A percentile compares a stretch with the other conserved stretches of the same genome.
These are phyloP conservation scores for Macaranga tanarius DNA, from an alignment of 441 rosid species.

Conservation along the genomic window DNA sequence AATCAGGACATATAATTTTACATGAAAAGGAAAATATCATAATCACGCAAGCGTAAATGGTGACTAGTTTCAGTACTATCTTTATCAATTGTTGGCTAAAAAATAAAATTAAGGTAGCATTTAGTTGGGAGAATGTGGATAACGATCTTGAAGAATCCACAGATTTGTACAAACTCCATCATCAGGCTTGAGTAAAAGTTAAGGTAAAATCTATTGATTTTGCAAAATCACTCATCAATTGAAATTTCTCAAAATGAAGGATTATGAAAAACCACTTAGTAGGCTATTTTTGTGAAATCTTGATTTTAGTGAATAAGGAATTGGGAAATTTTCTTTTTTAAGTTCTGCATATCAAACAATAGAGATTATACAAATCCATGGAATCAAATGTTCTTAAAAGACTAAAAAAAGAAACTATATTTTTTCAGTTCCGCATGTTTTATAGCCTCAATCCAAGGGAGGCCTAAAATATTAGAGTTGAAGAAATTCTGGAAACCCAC, in stretches of 20 bases:
- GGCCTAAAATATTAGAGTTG: neutral
- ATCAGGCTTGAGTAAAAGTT: neutral
- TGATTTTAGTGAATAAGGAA: neutral
- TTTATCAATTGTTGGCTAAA: neutral
- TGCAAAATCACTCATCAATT: neutral
- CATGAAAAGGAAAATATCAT: conserved; percentile 5
- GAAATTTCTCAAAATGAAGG: neutral
- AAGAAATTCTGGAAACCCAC: neutral
- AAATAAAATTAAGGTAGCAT: neutral
- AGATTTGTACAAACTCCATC: neutral
- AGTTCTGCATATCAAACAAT: too few relatives aligned
- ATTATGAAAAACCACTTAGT: neutral
- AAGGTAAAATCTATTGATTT: neutral
- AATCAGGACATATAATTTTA: conserved; percentile 25
- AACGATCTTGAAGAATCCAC: neutral
- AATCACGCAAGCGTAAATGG: neutral
- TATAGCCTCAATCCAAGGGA: neutral
- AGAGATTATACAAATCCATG: too few relatives aligned
- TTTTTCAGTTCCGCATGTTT: neutral
- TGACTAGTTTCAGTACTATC: neutral
- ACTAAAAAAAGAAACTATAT: too few relatives aligned
- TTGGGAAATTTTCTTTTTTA: neutral
- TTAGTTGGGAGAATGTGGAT: neutral
- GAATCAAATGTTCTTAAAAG: too few relatives aligned
- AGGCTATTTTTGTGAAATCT: neutral